These are phyloP conservation scores for Podila epigama DNA, from an alignment of 192 early-diverging fungal genomes.

Conservation along the genomic window DNA sequence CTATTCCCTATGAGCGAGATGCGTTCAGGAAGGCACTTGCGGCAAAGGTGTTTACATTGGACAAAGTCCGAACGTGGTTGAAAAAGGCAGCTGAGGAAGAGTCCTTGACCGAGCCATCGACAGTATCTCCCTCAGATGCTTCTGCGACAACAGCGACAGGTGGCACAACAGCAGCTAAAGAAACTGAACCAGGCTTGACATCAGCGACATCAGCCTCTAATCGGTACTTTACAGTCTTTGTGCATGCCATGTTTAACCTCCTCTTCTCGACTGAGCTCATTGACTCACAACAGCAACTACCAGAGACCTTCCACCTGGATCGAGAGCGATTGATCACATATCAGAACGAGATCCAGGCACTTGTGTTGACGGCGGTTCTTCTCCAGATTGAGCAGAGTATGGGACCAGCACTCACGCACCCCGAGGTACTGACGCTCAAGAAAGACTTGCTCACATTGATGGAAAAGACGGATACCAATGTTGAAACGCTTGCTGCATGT, in stretches of 20 bases:
- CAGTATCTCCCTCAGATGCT: constrained; percentile 13
- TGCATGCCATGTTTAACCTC: constrained; percentile 58
- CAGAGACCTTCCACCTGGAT: constrained; percentile 79
- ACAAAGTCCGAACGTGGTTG: constrained; percentile 70
- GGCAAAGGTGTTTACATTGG: constrained; percentile 53
- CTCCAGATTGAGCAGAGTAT: constrained; percentile 76
- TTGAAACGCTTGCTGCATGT: constrained; percentile 22
- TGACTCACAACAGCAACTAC: constrained; percentile 44
- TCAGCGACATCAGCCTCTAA: neutral
- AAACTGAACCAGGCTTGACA: constrained; percentile 2
- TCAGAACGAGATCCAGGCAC: constrained; percentile 77
- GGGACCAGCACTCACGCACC: constrained; percentile 33
- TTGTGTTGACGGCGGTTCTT: constrained; percentile 72
- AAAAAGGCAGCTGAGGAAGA: constrained; percentile 26
- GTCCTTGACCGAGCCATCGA: constrained; percentile 25
- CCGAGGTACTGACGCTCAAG: constrained; percentile 31
- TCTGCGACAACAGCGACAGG: constrained; percentile 6
- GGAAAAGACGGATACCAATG: constrained; percentile 18
- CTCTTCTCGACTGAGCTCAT: constrained; percentile 55
- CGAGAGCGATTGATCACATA: constrained; percentile 63
- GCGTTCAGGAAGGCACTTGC: constrained; percentile 70
- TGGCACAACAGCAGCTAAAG: too few relatives aligned
- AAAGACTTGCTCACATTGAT: constrained; percentile 44
- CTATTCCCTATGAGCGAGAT: constrained; percentile 76
- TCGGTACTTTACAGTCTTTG: constrained; percentile 59